Base-by-base conservation (phyloP, 2,329 filamentous ascomycete species). In the Fusarium miscanthi region DNA sequence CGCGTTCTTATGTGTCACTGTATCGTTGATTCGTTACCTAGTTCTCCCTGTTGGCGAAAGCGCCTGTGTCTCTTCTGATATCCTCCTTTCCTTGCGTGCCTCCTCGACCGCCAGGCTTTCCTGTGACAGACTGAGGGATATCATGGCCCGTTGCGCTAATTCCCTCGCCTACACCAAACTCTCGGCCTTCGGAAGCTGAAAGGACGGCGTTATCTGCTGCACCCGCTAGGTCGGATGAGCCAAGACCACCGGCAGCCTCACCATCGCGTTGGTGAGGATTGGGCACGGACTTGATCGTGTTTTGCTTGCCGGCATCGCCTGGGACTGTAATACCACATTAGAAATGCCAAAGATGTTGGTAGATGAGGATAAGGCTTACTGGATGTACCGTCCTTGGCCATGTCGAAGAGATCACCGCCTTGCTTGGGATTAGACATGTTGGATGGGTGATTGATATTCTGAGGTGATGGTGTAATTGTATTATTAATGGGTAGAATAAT, bases 361-460 rank as follows among this genome's bases (percentile, higher is more conserved):
- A 4, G 3, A 2, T 3, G 10, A 6, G 8, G 12, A 3, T 12
- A 10, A 0, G 1, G 21, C 30, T 3, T 4, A 71, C 69, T 68
- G 3, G 48, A 48, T 31, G 63, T 71, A 17, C 69, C 69, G n/a
- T 71, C 63, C 7, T 71, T 71, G 58, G 67, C 69, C 63, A 71
- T 71, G 6, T 71, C 38, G 7, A 71, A 68, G 41, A 71, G 69
- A 31, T 71, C 67, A 12, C 63, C 63, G 31, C 69, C 69, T 68
- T 71, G 31, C 25, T 71, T 71, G 4, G 69, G 19, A 46, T 52
- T 23, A 19, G 69, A 68, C 69, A 71, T 71, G 1, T 46, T 38
- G 27, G 27, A 30, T 30, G 8, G 27, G 27, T 30, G 27, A 30
- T 30, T 30, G 27, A 30, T 30, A 30, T 30, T 30, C 27, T 9